Evolutionary conservation across 2,329 filamentous ascomycete genomes (phyloP), one percentile per base, ranked within the genome.

Genomic region (Knoxdaviesia capensis): DNA sequence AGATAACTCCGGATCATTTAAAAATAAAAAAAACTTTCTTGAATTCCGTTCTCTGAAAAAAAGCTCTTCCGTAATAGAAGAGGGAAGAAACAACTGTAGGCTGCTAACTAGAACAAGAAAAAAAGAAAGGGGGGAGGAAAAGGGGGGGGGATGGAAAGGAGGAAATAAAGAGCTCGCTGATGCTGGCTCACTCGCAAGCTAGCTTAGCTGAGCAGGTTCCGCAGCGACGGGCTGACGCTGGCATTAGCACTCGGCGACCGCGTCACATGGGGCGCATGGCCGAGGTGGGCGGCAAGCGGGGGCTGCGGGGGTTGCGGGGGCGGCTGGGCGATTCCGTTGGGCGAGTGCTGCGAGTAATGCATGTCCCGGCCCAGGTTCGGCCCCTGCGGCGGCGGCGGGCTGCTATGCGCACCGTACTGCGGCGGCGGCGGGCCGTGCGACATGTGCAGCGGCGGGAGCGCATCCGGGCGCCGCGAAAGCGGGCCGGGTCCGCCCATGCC

Each of bases 151-250:
- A 9, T 35, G 34, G 11, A 35, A 35, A 9, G 11, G 11, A 9
- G 34, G 8, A 35, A 31, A 38, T 6, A 34, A 41, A 39, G 31
- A 34, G 20, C 20, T 20, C 20, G 20, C 20, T 3, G 2, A 20
- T 20, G 20, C 20, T 20, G 20, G 20, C 20, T 11, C 5, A n/a
- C 28, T 33, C 30, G 39, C n/a, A 28, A 31, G 31, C 32, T 29
- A 4, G 6, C 7, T 61, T 58, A 84, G 39, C 74, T 79, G 42
- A 87, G 65, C 40, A 87, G 58, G 51, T 87, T 86, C 50, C 77
- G 73, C 46, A 87, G 56, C 7, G 80, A 85, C 7, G 81, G 80
- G 52, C 77, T 86, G 10, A 80, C 79, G 51, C 81, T 86, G 4
- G 80, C 80, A 33, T 42, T 41, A 5, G 41, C 79, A 41, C 69